A percentile compares a stretch with the other conserved stretches of the same genome.
phyloP scores from a whole-genome alignment of 257 asterid species.

The Solanum neorickii region DNA sequence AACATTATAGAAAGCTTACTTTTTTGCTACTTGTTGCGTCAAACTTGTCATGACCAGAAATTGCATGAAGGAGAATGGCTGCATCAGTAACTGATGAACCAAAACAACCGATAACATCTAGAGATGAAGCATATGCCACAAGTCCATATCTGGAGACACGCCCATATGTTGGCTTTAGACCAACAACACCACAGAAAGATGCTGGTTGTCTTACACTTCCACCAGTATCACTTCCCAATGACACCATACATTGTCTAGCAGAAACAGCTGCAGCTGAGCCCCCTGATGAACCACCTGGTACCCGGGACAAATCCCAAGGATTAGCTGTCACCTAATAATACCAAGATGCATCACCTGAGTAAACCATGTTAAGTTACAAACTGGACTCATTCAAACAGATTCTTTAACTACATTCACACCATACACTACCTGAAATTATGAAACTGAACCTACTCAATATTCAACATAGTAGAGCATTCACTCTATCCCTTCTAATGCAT shows the following conservation, averaged over 20 bases:
- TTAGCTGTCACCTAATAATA: constrained; percentile 90
- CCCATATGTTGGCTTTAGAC: constrained; percentile 94
- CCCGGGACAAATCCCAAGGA: constrained; percentile 97
- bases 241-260: constrained; percentile 91
- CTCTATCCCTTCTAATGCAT: not conserved
- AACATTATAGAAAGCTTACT: constrained; percentile 18
- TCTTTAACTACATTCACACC: not conserved
- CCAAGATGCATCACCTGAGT: constrained; percentile 76
- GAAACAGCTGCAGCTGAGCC: constrained; percentile 98
- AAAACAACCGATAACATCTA: constrained; percentile 96
- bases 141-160: constrained; percentile 99
- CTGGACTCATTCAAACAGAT: constrained; percentile 2
- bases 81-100: constrained; percentile 97
- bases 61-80: constrained; percentile 64
- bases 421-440: not conserved
- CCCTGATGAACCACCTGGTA: constrained; percentile 98
- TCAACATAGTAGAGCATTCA: constrained; percentile 10
- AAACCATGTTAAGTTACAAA: constrained; percentile 40
- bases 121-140: constrained; percentile 92
- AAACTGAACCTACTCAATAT: not conserved
- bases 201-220: constrained; percentile 99
- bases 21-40: constrained; percentile 84
- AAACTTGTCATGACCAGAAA: constrained; percentile 81
- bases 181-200: constrained; percentile 94
- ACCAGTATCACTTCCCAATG: constrained; percentile 96